These are phyloP conservation scores for Mimosa pudica DNA, from an alignment of 306 rosid species.

Conservation along the genomic window DNA sequence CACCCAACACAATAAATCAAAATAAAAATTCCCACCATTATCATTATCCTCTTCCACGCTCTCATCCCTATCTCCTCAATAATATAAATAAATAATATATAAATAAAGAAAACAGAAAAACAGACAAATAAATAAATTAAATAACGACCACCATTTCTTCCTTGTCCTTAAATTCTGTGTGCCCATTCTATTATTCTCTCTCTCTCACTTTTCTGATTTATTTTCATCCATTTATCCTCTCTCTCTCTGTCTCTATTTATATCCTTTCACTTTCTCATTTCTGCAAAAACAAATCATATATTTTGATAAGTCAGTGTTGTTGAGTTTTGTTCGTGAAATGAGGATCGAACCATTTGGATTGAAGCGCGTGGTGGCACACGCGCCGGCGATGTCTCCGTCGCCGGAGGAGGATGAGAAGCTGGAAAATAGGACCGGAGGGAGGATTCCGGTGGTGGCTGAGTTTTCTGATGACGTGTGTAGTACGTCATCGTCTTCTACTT, in stretches of 20 bases:
- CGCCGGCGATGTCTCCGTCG: slow-evolving; percentile 39
- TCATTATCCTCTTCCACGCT: slow-evolving; percentile 13
- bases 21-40: neutral
- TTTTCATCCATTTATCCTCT: neutral
- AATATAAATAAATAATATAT: slow-evolving; percentile 16
- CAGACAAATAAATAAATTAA: slow-evolving; percentile 25
- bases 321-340: slow-evolving; percentile 26
- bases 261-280: neutral
- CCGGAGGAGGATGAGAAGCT: slow-evolving; percentile 24
- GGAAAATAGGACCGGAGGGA: neutral
- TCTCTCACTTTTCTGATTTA: neutral
- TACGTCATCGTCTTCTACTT: slow-evolving; percentile 49
- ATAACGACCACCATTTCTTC: neutral
- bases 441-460: slow-evolving; percentile 27
- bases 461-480: slow-evolving; percentile 43
- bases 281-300: neutral
- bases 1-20: neutral
- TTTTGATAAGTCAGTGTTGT: neutral
- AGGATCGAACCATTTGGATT: slow-evolving; percentile 41
- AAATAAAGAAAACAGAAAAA: slow-evolving; percentile 30
- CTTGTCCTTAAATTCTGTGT: neutral
- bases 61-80: neutral
- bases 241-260: neutral
- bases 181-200: neutral
- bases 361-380: slow-evolving; percentile 28